Base-by-base conservation (phyloP, 1,284 basidiomycete species). In the Cerioporus squamosus region DNA sequence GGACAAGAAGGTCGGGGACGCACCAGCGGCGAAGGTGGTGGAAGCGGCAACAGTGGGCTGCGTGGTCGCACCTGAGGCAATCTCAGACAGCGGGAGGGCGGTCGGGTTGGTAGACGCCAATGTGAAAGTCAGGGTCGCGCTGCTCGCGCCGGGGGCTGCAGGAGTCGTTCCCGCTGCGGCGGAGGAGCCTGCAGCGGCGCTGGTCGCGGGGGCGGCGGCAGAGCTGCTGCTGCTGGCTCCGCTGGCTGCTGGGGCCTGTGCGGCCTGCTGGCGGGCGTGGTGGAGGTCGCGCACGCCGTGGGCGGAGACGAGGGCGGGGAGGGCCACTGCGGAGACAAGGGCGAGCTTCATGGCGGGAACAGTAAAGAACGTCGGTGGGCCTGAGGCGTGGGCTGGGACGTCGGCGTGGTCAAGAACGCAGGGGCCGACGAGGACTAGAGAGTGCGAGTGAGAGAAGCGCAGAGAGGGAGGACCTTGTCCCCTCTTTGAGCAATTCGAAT, bases 71-170 rank as follows among this genome's bases (percentile, higher is more conserved):
- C 70, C 72, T 1, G 78, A 73, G 24, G 72, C 69, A 60, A 88
- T 84, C 14, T 68, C 69, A 2, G 79, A 69, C 38, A 86, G 70
- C 1, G 86, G 84, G 33, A 85, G 66, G 6, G 85, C 85, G 17
- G 83, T 86, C 2, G 87, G 86, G 72, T 89, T 88, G 9, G 78
- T 79, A 1, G 84, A 75, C 10, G 74, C 59, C 20, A 88, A 73
- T 5, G 83, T 71, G 46, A 76, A 72, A 7, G 78, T 73, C 31
- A 71, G 60, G 3, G 72, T 59, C 5, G 66, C 59, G 26, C 60
- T 51, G 14, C 65, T 44, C 38, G 51, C 49, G 18, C 67, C 44
- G 7, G 26, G 26, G 26, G 46, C 57, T 10, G 67, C 57, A 36
- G 62, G 48, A 8, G 60, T 47, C n/a, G 60, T 33, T 12, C 33